These are phyloP conservation scores for Apiospora hydei DNA, from an alignment of 2,329 filamentous ascomycete species.

Conservation along the genomic window DNA sequence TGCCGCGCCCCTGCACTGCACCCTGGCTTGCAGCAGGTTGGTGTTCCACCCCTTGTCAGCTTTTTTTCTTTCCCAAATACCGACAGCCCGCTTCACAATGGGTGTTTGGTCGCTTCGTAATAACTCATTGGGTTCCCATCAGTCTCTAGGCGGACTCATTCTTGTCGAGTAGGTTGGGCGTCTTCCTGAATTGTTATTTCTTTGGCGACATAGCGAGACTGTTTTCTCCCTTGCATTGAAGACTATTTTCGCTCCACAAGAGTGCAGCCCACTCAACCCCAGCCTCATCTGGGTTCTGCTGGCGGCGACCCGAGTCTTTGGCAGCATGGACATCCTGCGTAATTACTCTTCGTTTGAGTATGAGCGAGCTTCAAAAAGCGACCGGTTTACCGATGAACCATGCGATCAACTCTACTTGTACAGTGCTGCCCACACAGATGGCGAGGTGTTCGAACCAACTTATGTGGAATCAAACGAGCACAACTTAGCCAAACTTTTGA, in stretches of 20 bases:
- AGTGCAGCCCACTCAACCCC: neutral
- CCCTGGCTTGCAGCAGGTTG: slow-evolving; percentile 7
- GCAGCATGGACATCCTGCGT: slow-evolving; percentile 1
- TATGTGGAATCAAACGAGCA: neutral
- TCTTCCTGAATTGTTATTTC: neutral
- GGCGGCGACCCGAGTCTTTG: neutral
- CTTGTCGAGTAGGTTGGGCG: neutral
- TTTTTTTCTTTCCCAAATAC: neutral
- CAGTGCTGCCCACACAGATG: neutral
- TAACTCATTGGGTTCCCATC: neutral
- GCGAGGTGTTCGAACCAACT: neutral
- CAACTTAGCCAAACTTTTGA: neutral
- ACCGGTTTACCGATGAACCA: neutral
- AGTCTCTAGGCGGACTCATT: neutral
- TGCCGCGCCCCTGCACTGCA: slow-evolving; percentile 11
- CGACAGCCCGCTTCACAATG: slow-evolving; percentile 10
- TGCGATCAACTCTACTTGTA: neutral
- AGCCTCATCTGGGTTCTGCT: neutral
- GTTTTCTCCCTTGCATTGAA: neutral
- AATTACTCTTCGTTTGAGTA: neutral
- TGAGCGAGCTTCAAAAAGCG: neutral
- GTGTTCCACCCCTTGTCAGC: neutral
- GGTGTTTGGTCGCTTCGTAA: neutral
- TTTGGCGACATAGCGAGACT: neutral
- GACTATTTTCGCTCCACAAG: neutral